Evolutionary conservation across 495 filamentous ascomycete genomes (phyloP), one percentile per base, ranked within the genome.

Genomic region (Aspergillus ostianus): DNA sequence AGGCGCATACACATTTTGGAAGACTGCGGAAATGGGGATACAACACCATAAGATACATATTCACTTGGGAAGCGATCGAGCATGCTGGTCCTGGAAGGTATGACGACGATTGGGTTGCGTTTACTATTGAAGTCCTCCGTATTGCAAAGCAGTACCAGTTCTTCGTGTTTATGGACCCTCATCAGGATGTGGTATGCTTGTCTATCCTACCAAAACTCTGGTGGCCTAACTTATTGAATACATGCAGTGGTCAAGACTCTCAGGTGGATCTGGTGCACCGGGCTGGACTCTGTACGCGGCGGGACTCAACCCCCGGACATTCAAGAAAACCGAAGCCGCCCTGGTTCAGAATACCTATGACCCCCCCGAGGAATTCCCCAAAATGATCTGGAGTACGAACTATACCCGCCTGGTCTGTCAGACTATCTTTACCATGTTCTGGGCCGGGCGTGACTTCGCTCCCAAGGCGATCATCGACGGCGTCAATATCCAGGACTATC

Each of bases 321-420:
- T 98, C 66, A 85, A 86, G 48, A 86, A 84, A 23, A 98, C 93
- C 17, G 90, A 97, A 72, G 95, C 92, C 3, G 92, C 95, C 20
- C 80, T 97, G 47, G 93, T 98, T 23, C 94, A 98, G 48, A 98
- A 98, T 67, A 93, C 89, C 0, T 97, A 89, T 65, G 87, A 91
- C n/a, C 82, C 96, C 41, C 91, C 92, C 18, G 85, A 85, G 5
- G 81, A 86, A 3, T 98, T 94, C 67, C 95, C 94, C 4, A 98
- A 98, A 74, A 98, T 98, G 94, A 92, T 97, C 20, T 98, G 94
- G 94, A 91, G 93, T 50, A 98, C 94, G 21, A 98, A 98, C 67
- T 98, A 98, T 67, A 88, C 85, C 50, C 87, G 95, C 46, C 79
- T 97, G 26, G 92, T 88, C 6, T 91, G 90, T 54, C 90, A 91